phyloP scores from a whole-genome alignment of 257 asterid genomes.

The Gentiana dahurica region DNA sequence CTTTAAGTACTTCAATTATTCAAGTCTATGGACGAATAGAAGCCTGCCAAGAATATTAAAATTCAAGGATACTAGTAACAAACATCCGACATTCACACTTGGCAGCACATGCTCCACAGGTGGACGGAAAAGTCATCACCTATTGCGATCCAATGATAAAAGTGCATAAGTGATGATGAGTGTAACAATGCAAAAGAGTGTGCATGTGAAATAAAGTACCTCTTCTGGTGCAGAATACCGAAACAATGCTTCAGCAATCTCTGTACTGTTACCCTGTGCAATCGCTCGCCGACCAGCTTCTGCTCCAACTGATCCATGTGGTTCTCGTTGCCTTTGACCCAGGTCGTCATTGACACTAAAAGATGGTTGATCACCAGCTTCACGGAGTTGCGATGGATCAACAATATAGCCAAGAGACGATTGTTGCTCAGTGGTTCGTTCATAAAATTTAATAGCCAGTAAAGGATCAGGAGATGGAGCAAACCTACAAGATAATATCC shows the following conservation, averaged over 20 bases:
- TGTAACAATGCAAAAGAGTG: no score
- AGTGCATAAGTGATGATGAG: not conserved
- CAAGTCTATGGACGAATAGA: not conserved
- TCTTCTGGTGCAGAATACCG: conserved; percentile 95
- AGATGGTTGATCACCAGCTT: conserved; percentile 23
- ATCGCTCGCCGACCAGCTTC: conserved; percentile 77
- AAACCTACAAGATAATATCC: conserved; percentile 24
- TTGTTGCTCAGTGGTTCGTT: conserved; percentile 82
- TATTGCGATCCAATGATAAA: conserved; percentile 16
- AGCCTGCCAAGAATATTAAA: not conserved
- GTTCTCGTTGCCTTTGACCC: conserved; percentile 32
- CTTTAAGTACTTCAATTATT: not conserved
- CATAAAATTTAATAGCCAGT: conserved; percentile 68
- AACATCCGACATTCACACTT: conserved; percentile 83
- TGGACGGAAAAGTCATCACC: conserved; percentile 94
- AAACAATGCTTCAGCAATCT: conserved; percentile 74
- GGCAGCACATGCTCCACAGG: conserved; percentile 78
- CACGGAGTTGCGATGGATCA: conserved; percentile 38
- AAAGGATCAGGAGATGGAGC: conserved; percentile 92
- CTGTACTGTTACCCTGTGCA: conserved; percentile 79
- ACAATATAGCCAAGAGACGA: conserved; percentile 64
- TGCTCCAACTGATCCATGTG: conserved; percentile 95
- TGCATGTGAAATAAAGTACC: conserved; percentile 27
- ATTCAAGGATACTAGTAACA: conserved; percentile 76
- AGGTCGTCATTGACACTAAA: conserved; percentile 19